Base-by-base conservation (phyloP, 78 protist genomes). In the Pelomyxa schiedti region DNA sequence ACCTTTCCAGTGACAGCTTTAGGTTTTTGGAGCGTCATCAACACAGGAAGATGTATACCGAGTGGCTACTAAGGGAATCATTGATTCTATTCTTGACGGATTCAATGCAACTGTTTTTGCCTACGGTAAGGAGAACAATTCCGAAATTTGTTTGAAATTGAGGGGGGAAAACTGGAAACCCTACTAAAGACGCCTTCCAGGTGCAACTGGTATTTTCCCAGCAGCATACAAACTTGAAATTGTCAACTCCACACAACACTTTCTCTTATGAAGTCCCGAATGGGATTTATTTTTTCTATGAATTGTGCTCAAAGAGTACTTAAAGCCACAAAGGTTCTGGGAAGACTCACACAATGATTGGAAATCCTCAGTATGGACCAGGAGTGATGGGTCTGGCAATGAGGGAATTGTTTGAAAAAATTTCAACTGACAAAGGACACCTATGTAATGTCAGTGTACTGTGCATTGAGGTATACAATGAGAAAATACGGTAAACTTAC, bases 351-450 rank as follows among this genome's bases (percentile, higher is more conserved):
- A 87, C 92, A 1, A 92, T 92, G 82, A 42, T 84, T 36, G 95
- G 95, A 3, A 69, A 72, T 39, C 72, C 30, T 1, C 16, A 37
- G 42, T 28, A 47, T 6, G 84, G 76, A 1, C 53, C 75, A 28
- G 83, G 88, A 2, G 78, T 95, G 28, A 93, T 97, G 94, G 82
- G 85, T 22, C 67, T 83, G 76, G 82, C 96, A 16, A 82, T 95
- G 68, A 36, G 53, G 0, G 97, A 89, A 5, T 69, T 97, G 35
- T 95, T 90, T 53, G 64, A 35, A 35, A 65, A 40, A 9, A 86
- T 92, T n/a, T n/a, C n/a, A n/a, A n/a, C n/a, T n/a, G n/a, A n/a
- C n/a, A n/a, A n/a, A n/a, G n/a, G n/a, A n/a, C n/a, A n/a, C n/a
- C n/a, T n/a, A n/a, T n/a, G n/a, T n/a, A n/a, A n/a, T n/a, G n/a